These are phyloP conservation scores for Fusarium tuaranense DNA, from an alignment of 2,329 filamentous ascomycete species.

Conservation along the genomic window DNA sequence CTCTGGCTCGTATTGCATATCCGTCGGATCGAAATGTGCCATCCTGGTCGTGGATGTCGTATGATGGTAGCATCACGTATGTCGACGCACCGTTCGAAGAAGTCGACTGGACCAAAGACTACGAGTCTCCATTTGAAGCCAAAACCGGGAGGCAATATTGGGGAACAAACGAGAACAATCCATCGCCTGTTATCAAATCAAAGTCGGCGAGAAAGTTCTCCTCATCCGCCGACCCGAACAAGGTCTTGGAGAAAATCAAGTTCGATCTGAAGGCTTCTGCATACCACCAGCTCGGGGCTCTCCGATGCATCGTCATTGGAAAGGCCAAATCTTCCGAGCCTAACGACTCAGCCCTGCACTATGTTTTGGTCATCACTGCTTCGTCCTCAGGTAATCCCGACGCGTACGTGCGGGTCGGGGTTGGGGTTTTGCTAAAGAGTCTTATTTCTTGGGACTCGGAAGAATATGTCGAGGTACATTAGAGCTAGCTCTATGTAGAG, in stretches of 20 bases:
- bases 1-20: background rate
- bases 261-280: background rate
- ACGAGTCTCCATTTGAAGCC: background rate
- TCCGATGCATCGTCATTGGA: slow-evolving; percentile 1
- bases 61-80: background rate
- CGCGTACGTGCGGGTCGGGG: background rate
- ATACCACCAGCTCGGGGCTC: background rate
- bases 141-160: background rate
- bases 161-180: background rate
- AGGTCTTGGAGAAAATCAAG: background rate
- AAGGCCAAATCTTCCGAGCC: background rate
- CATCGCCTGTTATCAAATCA: background rate
- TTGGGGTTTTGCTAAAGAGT: background rate
- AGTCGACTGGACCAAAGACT: slow-evolving; percentile 13
- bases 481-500: background rate
- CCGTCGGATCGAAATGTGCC: background rate
- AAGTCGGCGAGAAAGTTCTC: background rate
- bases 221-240: background rate
- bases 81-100: background rate
- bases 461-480: background rate
- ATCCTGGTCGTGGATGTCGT: slow-evolving; percentile 11
- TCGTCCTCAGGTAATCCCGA: background rate
- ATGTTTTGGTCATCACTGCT: background rate
- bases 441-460: background rate
- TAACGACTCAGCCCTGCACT: background rate